Evolutionary conservation across 768 basidiomycete species (phyloP).

Genomic region (Pisolithus marmoratus): DNA sequence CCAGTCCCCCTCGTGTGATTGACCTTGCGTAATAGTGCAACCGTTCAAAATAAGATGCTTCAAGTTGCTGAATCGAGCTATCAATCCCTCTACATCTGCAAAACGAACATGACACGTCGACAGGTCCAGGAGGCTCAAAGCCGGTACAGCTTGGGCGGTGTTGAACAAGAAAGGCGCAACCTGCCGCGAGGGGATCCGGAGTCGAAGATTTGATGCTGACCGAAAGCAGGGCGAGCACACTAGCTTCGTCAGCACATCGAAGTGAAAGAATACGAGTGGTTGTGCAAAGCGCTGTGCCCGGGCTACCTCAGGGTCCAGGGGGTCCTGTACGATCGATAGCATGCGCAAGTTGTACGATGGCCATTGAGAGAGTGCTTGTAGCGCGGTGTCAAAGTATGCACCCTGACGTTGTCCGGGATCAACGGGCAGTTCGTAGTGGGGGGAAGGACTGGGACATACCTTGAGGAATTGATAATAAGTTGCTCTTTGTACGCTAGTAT

Average conservation of each 20-base stretch:
- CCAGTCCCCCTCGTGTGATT: slow-evolving; percentile 52
- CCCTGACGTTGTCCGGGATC: slow-evolving; percentile 39
- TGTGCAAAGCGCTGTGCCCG: slow-evolving; percentile 57
- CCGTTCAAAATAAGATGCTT: slow-evolving; percentile 68
- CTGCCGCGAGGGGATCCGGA: slow-evolving; percentile 69
- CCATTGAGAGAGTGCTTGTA: slow-evolving; percentile 62
- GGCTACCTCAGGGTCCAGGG: slow-evolving; percentile 38
- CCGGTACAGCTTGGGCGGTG: slow-evolving; percentile 31
- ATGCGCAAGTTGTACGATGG: slow-evolving; percentile 36
- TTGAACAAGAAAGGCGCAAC: slow-evolving; percentile 38
- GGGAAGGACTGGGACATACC: slow-evolving; percentile 26
- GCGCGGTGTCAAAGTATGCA: slow-evolving; percentile 74
- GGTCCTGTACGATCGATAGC: slow-evolving; percentile 66
- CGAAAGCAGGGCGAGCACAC: slow-evolving; percentile 37
- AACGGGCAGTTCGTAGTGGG: not conserved
- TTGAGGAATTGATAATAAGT: slow-evolving; percentile 81
- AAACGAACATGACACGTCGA: slow-evolving; percentile 60
- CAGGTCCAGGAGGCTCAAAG: slow-evolving; percentile 63
- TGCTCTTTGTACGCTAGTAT: slow-evolving; percentile 57
- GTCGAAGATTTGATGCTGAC: slow-evolving; percentile 48
- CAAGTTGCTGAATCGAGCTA: slow-evolving; percentile 46
- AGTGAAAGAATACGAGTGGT: slow-evolving; percentile 78
- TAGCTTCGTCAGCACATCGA: slow-evolving; percentile 52
- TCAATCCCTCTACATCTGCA: slow-evolving; percentile 47
- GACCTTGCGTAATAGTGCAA: slow-evolving; percentile 50